A percentile compares a stretch with the other conserved stretches of the same genome.
These are phyloP conservation scores for Sechiopsis laciniata DNA, from an alignment of 306 rosid genomes.

Conservation along the genomic window DNA sequence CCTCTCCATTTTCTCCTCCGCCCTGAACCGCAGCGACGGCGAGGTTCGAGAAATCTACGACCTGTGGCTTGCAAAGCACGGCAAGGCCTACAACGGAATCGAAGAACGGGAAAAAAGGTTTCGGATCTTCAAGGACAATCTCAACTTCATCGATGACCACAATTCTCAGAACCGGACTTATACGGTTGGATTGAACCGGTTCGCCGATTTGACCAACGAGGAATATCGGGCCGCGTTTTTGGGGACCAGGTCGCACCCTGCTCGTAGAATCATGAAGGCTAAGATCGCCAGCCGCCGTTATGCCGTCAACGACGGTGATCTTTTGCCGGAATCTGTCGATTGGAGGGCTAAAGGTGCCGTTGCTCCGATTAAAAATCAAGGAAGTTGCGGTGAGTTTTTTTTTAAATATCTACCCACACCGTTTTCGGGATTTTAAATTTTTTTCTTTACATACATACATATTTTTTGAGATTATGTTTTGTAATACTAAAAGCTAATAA, in stretches of 20 bases:
- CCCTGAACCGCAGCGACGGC: constrained; percentile 29
- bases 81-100: constrained; percentile 55
- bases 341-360: constrained; percentile 78
- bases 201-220: constrained; percentile 71
- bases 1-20: constrained; percentile 1
- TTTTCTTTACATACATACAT: no score
- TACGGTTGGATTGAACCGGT: constrained; percentile 62
- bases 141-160: constrained; percentile 59
- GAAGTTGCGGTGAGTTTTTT: constrained; percentile 61
- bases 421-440: no score
- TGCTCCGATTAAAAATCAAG: constrained; percentile 70
- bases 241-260: constrained; percentile 44
- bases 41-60: constrained; percentile 51
- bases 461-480: no score
- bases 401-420: no score
- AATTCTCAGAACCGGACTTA: constrained; percentile 51
- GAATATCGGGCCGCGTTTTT: constrained; percentile 58
- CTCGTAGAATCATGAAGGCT: constrained; percentile 48
- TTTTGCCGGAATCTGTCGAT: constrained; percentile 58
- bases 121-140: constrained; percentile 60
- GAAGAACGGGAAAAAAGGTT: constrained; percentile 65
- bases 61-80: constrained; percentile 56
- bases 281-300: constrained; percentile 55
- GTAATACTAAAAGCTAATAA: no score
- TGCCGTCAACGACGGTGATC: constrained; percentile 30